Percentiles rank a stretch among this genome's conserved stretches.
These are phyloP conservation scores for Solanum chacoense DNA, from an alignment of 305 asterid species.

Conservation along the genomic window DNA sequence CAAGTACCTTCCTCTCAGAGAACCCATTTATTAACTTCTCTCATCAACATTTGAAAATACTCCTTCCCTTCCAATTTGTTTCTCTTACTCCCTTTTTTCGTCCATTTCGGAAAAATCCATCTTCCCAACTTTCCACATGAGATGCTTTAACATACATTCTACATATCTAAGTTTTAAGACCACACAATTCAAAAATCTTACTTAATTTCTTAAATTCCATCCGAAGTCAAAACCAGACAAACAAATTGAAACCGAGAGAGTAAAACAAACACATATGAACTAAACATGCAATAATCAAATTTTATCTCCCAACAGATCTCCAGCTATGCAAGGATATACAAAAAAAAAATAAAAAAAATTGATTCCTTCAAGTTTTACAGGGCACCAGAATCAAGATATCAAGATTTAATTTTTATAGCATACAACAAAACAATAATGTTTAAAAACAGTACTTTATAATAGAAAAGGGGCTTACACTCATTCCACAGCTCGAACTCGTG, in stretches of 20 bases:
- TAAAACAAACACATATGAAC: not conserved
- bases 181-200: not conserved
- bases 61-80: not conserved
- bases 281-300: not conserved
- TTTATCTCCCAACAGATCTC: not conserved
- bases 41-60: not conserved
- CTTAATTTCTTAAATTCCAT: not conserved
- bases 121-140: not conserved
- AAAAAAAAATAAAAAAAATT: not conserved
- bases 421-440: not conserved
- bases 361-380: not conserved
- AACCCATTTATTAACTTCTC: not conserved
- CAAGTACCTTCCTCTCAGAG: not conserved
- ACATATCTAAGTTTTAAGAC: not conserved
- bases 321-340: not conserved
- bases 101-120: no score
- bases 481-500: not conserved
- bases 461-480: not conserved
- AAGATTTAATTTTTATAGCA: not conserved
- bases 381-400: not conserved
- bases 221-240: not conserved
- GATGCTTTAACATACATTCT: not conserved
- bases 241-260: not conserved
- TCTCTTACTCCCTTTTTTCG: not conserved
- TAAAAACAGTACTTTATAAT: not conserved